A percentile compares a stretch with the other conserved stretches of the same genome.
phyloP scores from a whole-genome alignment of 345 rosid species.

The Syzygium jambos region DNA sequence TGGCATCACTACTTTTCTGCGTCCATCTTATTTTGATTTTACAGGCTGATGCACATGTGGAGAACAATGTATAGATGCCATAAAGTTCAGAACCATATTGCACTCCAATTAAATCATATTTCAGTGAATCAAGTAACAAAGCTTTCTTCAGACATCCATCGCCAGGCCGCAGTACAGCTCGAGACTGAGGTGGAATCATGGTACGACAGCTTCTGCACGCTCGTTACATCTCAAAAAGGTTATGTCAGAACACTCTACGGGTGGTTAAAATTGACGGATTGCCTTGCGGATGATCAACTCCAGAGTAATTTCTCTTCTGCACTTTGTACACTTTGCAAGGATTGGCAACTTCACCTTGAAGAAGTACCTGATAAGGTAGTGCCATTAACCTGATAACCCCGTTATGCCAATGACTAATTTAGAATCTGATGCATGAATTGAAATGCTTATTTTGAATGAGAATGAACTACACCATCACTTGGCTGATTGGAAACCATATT shows the following conservation, averaged over 20 bases:
- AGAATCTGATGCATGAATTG: not conserved
- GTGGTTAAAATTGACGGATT: conserved; percentile 60
- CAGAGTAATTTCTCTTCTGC: conserved; percentile 36
- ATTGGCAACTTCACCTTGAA: conserved; percentile 56
- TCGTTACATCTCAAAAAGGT: conserved; percentile 50
- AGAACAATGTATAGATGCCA: conserved; percentile 70
- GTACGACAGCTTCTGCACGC: conserved; percentile 70
- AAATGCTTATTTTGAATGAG: not conserved
- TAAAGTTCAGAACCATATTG: conserved; percentile 61
- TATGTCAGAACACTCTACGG: conserved; percentile 52
- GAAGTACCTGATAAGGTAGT: conserved; percentile 72
- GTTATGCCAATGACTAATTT: not conserved
- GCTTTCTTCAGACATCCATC: conserved; percentile 58
- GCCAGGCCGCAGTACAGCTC: conserved; percentile 69
- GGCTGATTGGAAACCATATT: not conserved
- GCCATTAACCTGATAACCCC: not conserved
- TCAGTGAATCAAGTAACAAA: conserved; percentile 31
- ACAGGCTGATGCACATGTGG: conserved; percentile 74
- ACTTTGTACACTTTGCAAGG: conserved; percentile 49
- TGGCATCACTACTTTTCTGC: not conserved
- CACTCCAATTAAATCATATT: conserved; percentile 59
- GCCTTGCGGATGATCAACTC: conserved; percentile 41
- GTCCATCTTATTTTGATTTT: not conserved
- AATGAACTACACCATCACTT: not conserved
- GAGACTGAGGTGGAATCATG: conserved; percentile 66